Evolutionary conservation across 345 rosid species (phyloP), one percentile per base, ranked within the genome.

Genomic region (Triadica sebifera): DNA sequence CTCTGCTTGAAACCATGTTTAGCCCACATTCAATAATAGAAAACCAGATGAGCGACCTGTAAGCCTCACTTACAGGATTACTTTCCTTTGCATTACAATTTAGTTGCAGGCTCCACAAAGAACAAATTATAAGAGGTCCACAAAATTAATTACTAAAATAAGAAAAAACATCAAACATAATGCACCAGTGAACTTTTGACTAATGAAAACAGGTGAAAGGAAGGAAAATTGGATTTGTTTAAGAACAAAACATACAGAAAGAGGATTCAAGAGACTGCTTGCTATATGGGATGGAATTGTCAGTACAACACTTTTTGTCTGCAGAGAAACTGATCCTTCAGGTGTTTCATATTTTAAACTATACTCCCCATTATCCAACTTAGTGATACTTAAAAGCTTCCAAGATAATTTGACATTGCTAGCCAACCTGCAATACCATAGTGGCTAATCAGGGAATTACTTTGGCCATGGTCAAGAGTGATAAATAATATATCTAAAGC

Each of bases 251-350:
- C 91, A 75, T 88, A 91, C 97, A 58, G 97, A 91, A 76, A 93
- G 87, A 67, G 98, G 94, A 71, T 81, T 84, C 78, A 91, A 77
- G 74, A 91, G 84, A 81, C 63, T 75, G 72, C 97, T 89, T 34
- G 98, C 94, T 60, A 89, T 83, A 81, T 92, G 82, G 78, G 98
- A 91, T 78, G 98, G 96, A 73, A 94, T 83, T 70, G 98, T 92
- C 89, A 91, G 78, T 50, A 92, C 90, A 50, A 94, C 91, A 61
- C 87, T 88, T 88, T 80, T 92, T 79, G 88, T 85, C 75, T 83
- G 86, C 71, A 92, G 76, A 20, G 89, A 86, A 74, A 92, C 90
- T 69, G 80, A 57, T 74, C 98, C 98, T 71, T 92, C 93, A 1
- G 95, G 97, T 60, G 98, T 94, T 84, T 94, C 98, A 79, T 87